phyloP scores from a whole-genome alignment of 2,329 filamentous ascomycete genomes.

The Xylaria sp. region DNA sequence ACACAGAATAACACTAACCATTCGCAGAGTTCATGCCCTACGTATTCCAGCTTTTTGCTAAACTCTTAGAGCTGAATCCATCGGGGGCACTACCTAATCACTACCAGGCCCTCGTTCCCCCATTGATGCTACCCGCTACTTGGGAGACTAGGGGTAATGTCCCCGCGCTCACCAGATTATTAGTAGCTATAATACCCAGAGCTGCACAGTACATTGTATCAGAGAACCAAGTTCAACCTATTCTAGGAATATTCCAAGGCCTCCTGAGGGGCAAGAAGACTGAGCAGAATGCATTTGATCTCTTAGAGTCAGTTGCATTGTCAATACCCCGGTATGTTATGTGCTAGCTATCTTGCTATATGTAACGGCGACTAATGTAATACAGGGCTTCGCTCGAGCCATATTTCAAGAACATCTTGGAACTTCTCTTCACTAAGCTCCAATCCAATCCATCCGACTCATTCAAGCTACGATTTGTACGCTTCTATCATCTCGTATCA shows the following conservation, averaged over 20 bases:
- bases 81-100: constrained; percentile 80
- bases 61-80: constrained; percentile 87
- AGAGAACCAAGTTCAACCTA: constrained; percentile 84
- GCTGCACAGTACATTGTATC: constrained; percentile 77
- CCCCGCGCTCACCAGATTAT: constrained; percentile 85
- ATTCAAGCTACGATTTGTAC: constrained; percentile 86
- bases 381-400: constrained; percentile 71
- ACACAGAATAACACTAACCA: constrained; percentile 48
- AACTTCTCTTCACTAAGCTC: constrained; percentile 82
- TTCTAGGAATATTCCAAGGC: constrained; percentile 96
- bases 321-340: constrained; percentile 75
- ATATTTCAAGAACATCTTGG: constrained; percentile 84
- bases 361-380: constrained; percentile 23
- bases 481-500: constrained; percentile 93
- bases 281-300: constrained; percentile 87
- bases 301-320: constrained; percentile 82
- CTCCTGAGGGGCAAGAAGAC: constrained; percentile 84
- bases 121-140: constrained; percentile 81
- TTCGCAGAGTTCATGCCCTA: constrained; percentile 89
- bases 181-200: constrained; percentile 85
- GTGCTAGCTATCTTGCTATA: neutral
- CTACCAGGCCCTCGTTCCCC: constrained; percentile 81
- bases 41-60: constrained; percentile 93
- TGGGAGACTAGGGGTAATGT: constrained; percentile 96
- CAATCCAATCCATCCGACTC: constrained; percentile 77